Percentiles rank a stretch among this genome's conserved stretches.
These are phyloP conservation scores for Aspergillus costaricaensis DNA, from an alignment of 2,329 filamentous ascomycete species.

Conservation along the genomic window DNA sequence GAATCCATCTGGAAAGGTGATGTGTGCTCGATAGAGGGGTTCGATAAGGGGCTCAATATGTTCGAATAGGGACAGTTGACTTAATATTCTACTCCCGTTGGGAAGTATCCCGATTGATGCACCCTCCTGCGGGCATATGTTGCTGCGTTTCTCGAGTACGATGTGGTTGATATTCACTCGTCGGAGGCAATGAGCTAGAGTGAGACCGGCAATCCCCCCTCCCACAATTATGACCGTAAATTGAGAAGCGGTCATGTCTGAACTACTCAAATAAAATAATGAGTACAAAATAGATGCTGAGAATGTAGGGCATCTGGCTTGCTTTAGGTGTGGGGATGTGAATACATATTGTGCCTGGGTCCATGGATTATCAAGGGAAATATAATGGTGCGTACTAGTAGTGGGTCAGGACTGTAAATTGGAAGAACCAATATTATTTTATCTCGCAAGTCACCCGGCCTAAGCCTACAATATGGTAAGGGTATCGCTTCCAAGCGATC, in stretches of 20 bases:
- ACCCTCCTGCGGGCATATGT: constrained; percentile 45
- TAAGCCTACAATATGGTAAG: no score
- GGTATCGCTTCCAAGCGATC: no score
- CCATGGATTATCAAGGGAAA: no score
- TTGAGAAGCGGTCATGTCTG: not conserved
- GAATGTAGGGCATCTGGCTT: no score
- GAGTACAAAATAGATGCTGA: not conserved
- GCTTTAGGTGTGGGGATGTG: no score
- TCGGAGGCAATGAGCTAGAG: constrained; percentile 50
- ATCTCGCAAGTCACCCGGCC: no score
- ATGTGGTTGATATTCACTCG: constrained; percentile 50
- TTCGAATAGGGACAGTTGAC: constrained; percentile 51
- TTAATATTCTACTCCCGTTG: constrained; percentile 50
- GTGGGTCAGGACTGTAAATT: no score
- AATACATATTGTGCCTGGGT: no score
- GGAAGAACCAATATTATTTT: no score
- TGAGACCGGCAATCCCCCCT: constrained; percentile 52
- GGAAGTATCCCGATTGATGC: constrained; percentile 52
- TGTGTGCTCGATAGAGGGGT: constrained; percentile 2
- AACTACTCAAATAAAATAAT: not conserved
- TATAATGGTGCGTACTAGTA: no score
- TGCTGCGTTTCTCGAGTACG: constrained; percentile 47
- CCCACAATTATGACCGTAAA: constrained; percentile 48
- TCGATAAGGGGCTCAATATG: constrained; percentile 29
- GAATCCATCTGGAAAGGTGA: constrained; percentile 8